Conservation (phyloP, 1,139 yeast genomes). For the Insectozyma bohioensis region DNA sequence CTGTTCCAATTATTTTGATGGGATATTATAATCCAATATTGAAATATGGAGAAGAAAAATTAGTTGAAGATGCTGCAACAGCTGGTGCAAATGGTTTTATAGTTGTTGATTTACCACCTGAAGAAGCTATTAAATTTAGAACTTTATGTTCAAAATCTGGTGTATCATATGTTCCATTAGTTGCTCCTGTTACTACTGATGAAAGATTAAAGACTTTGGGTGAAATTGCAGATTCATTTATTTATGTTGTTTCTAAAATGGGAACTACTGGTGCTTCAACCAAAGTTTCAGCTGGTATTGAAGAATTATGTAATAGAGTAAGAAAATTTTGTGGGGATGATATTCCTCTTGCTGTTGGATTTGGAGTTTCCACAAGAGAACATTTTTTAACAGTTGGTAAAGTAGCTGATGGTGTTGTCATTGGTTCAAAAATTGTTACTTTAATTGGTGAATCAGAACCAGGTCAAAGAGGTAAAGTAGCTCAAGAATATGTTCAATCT, state of each 20-base stretch:
- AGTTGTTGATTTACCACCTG: conserved; percentile 95
- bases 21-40: conserved; percentile 96
- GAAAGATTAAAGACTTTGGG: conserved; percentile 78
- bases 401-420: conserved; percentile 90
- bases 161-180: conserved; percentile 84
- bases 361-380: conserved; percentile 92
- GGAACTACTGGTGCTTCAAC: conserved; percentile 92
- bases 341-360: conserved; percentile 93
- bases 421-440: conserved; percentile 83
- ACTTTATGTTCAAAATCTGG: conserved; percentile 65
- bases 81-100: conserved; percentile 97
- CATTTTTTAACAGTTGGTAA: conserved; percentile 80
- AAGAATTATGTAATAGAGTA: conserved; percentile 70
- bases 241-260: conserved; percentile 95
- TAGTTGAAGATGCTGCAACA: conserved; percentile 70
- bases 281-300: conserved; percentile 62
- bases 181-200: conserved; percentile 95
- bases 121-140: conserved; percentile 90
- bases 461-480: conserved; percentile 60
- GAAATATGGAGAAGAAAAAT: conserved; percentile 82
- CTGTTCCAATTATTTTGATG: conserved; percentile 88
- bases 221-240: conserved; percentile 88
- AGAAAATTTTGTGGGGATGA: conserved; percentile 69
- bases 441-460: conserved; percentile 62
- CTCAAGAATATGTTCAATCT: conserved; percentile 64